These are phyloP conservation scores for Fomitopsis pulvina DNA, from an alignment of 768 basidiomycete species.

Conservation along the genomic window DNA sequence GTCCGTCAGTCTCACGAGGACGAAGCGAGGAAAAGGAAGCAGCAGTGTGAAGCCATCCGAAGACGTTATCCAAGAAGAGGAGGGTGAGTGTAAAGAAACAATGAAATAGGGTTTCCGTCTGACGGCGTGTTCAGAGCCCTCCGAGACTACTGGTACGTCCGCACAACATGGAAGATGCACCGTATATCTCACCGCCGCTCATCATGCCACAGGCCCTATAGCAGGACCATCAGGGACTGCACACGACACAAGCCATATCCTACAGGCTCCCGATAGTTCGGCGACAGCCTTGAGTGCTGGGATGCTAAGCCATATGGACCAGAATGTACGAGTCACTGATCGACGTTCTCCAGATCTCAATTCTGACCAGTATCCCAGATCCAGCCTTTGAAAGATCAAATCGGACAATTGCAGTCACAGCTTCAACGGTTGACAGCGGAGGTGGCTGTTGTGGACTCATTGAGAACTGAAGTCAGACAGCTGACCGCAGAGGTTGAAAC, in stretches of 20 bases:
- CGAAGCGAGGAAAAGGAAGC: conserved; percentile 43
- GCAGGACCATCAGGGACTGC: conserved; percentile 21
- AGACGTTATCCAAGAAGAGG: conserved; percentile 48
- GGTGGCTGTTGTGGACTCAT: conserved; percentile 28
- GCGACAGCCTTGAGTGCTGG: no score
- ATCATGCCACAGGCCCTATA: conserved; percentile 9
- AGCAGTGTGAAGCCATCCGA: conserved; percentile 44
- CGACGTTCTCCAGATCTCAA: neutral
- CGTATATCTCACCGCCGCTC: no score
- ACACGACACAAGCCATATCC: conserved; percentile 8
- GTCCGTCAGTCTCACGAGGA: conserved; percentile 41
- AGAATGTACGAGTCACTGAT: neutral
- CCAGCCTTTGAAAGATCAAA: conserved; percentile 42
- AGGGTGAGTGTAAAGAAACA: no score
- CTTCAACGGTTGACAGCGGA: conserved; percentile 33
- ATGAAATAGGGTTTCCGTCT: neutral
- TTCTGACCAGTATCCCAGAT: conserved; percentile 11
- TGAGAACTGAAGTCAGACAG: conserved; percentile 31
- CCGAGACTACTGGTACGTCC: neutral
- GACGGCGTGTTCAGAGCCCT: neutral
- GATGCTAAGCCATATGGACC: neutral
- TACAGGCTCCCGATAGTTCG: neutral
- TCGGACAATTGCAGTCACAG: conserved; percentile 41
- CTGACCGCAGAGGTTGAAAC: conserved; percentile 29
- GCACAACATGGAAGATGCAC: no score